Evolutionary conservation across 2,329 filamentous ascomycete genomes (phyloP).

Genomic region (Xylariaceae sp.): DNA sequence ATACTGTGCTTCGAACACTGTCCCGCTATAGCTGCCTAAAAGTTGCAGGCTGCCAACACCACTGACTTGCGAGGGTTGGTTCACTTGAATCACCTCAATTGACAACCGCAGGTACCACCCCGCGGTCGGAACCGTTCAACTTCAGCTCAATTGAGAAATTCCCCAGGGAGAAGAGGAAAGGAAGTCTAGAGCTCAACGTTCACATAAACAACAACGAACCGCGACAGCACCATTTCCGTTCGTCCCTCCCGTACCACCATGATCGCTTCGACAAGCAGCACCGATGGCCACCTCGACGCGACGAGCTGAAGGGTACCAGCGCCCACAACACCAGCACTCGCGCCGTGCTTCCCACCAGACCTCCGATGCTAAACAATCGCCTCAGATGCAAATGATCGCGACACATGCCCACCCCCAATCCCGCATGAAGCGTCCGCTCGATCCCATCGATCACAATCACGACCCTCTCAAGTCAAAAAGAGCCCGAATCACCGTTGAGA

Average conservation of each 20-base stretch:
- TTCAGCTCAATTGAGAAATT: conserved; percentile 1
- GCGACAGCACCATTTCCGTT: not conserved
- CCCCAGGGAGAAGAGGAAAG: not conserved
- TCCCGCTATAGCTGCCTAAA: conserved; percentile 1
- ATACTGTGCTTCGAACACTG: not conserved
- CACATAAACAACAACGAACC: not conserved
- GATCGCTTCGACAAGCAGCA: not conserved
- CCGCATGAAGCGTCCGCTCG: conserved; percentile 46
- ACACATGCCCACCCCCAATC: conserved; percentile 10
- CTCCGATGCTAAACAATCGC: conserved; percentile 5
- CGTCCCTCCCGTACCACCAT: conserved; percentile 1
- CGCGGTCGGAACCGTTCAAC: not conserved
- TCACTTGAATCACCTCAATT: conserved; percentile 4
- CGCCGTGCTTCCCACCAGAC: conserved; percentile 3
- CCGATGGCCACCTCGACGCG: conserved; percentile 24
- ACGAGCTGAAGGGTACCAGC: conserved; percentile 24
- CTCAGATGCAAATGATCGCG: too few relatives aligned
- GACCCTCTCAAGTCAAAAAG: conserved; percentile 44
- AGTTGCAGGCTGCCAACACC: not conserved
- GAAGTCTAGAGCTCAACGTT: not conserved
- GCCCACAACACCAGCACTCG: conserved; percentile 12
- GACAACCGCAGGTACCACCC: conserved; percentile 11
- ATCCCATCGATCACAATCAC: conserved; percentile 39
- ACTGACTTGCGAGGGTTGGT: conserved; percentile 5
- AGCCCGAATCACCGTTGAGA: conserved; percentile 50